phyloP scores from a whole-genome alignment of 805 yeast genomes.

The Yamadazyma akitaensis region DNA sequence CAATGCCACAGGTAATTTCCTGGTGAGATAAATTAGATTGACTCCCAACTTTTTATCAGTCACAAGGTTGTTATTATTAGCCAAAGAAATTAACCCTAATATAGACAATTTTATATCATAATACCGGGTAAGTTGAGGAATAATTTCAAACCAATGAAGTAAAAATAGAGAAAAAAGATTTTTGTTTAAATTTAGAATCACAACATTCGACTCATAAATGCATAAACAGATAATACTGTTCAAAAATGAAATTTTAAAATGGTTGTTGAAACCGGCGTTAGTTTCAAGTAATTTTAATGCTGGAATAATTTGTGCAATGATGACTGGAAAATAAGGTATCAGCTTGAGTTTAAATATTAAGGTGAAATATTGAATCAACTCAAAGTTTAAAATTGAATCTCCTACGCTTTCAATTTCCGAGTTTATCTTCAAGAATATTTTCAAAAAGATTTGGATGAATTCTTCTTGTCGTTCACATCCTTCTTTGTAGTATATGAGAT shows the following conservation, averaged over 20 bases:
- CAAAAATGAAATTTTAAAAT: conserved; percentile 47
- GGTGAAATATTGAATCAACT: conserved; percentile 61
- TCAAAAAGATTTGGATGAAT: conserved; percentile 48
- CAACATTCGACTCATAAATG: conserved; percentile 56
- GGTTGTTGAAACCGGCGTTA: conserved; percentile 26
- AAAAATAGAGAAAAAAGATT: conserved; percentile 49
- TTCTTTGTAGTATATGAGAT: conserved; percentile 42
- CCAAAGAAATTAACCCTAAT: conserved; percentile 58
- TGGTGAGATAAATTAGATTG: conserved; percentile 29
- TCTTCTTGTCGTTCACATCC: conserved; percentile 11
- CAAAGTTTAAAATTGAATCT: conserved; percentile 59
- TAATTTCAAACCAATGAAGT: conserved; percentile 59
- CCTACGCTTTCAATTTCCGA: conserved; percentile 51
- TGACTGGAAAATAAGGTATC: conserved; percentile 6
- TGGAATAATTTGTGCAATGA: conserved; percentile 4
- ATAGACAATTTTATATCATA: conserved; percentile 76
- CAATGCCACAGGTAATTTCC: conserved; percentile 69
- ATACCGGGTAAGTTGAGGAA: conserved; percentile 60
- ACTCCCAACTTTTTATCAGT: conserved; percentile 10
- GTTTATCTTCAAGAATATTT: conserved; percentile 28
- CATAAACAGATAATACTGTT: conserved; percentile 65
- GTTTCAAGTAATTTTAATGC: conserved; percentile 18
- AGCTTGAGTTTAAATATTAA: conserved; percentile 46
- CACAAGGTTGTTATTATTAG: conserved; percentile 23
- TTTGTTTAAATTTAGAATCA: conserved; percentile 43